Percentiles rank a stretch among this genome's conserved stretches.
Conservation (phyloP, 768 basidiomycete species). For the Termitomyces sp. region DNA sequence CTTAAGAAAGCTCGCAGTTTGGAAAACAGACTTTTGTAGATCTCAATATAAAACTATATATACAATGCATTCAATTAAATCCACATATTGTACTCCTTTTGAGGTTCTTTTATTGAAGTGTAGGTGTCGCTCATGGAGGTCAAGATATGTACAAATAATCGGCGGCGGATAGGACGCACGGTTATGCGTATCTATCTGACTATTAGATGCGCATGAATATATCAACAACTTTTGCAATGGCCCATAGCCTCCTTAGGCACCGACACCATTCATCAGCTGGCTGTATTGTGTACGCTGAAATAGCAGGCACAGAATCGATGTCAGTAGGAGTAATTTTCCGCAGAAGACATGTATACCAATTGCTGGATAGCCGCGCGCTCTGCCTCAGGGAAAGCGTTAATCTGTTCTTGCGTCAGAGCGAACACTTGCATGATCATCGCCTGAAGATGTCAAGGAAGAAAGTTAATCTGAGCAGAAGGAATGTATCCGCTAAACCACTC, state of each 20-base stretch:
- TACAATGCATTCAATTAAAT: background rate
- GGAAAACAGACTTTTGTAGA: slow-evolving; percentile 26
- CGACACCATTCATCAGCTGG: slow-evolving; percentile 30
- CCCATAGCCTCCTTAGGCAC: background rate
- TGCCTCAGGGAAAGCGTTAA: slow-evolving; percentile 70
- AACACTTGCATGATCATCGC: slow-evolving; percentile 86
- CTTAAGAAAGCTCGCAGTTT: slow-evolving; percentile 54
- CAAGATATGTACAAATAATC: background rate
- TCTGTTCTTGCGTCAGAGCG: slow-evolving; percentile 74
- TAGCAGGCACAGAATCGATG: background rate
- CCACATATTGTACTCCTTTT: background rate
- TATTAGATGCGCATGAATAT: background rate
- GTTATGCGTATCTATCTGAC: slow-evolving; percentile 3
- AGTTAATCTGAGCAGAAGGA: slow-evolving; percentile 4
- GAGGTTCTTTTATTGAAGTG: background rate
- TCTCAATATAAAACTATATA: background rate
- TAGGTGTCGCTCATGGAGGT: background rate
- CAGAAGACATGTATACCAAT: slow-evolving; percentile 41
- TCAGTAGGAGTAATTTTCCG: background rate
- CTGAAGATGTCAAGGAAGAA: slow-evolving; percentile 25
- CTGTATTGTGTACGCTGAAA: slow-evolving; percentile 32
- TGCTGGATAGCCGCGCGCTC: slow-evolving; percentile 79
- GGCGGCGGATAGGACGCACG: background rate
- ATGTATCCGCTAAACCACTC: slow-evolving; percentile 8
- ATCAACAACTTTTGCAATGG: background rate